Conservation (phyloP, 208 protist genomes). For the Leishmania lainsoni region DNA sequence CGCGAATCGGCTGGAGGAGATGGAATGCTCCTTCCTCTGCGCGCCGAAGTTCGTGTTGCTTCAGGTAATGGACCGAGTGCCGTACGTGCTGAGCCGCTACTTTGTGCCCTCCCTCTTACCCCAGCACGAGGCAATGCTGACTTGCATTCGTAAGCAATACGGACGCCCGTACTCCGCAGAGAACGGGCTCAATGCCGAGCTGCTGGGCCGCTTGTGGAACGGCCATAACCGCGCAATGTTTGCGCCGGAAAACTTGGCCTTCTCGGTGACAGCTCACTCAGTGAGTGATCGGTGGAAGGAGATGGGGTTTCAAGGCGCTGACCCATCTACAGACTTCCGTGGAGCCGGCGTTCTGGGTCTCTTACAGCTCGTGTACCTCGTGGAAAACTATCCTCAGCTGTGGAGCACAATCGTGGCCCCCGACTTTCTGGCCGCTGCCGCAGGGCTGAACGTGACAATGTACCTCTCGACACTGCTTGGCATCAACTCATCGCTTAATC, state of each 20-base stretch:
- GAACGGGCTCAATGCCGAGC: constrained; percentile 30
- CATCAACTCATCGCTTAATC: constrained; percentile 32
- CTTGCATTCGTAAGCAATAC: constrained; percentile 28
- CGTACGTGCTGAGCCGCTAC: constrained; percentile 28
- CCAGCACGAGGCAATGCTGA: constrained; percentile 31
- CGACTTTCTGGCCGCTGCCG: constrained; percentile 62
- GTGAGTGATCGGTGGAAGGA: constrained; percentile 70
- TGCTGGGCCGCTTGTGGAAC: constrained; percentile 58
- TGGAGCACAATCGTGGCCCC: constrained; percentile 38
- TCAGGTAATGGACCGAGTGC: constrained; percentile 35
- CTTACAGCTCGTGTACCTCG: constrained; percentile 76
- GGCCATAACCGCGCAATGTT: constrained; percentile 44
- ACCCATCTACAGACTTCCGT: constrained; percentile 90
- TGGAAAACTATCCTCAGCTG: constrained; percentile 53
- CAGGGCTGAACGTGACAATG: constrained; percentile 84
- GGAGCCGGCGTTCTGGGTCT: constrained; percentile 80
- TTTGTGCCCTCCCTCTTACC: constrained; percentile 24
- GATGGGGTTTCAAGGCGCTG: constrained; percentile 84
- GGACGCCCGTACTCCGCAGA: constrained; percentile 30
- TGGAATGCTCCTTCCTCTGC: constrained; percentile 27
- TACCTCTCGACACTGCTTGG: constrained; percentile 56
- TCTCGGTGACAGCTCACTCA: constrained; percentile 18
- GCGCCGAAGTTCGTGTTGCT: constrained; percentile 27
- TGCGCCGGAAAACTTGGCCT: constrained; percentile 11
- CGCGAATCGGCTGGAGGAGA: constrained; percentile 24